Evolutionary conservation across 1,284 basidiomycete species (phyloP), one percentile per base, ranked within the genome.

Genomic region (Amylostereum chailletii): DNA sequence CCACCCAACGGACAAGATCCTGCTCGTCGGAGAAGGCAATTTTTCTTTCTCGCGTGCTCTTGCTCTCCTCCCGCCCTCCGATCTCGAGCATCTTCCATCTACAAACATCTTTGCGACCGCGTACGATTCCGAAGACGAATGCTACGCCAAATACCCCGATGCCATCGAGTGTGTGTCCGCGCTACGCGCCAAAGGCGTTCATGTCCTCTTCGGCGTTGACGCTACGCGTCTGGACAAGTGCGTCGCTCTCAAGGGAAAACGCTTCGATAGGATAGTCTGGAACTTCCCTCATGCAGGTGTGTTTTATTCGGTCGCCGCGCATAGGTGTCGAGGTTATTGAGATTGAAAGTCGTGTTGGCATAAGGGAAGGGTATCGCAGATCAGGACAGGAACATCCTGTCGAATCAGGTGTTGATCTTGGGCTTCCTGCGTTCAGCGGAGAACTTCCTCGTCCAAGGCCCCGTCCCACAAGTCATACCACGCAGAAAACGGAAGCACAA

Each of bases 251-350:
- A 84, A 81, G 54, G 72, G 75, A 45, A 63, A 71, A 60, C 72
- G 68, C 53, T 86, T 89, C 79, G 86, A 93, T 71, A 73, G 80
- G 66, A 79, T 98, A 51, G 83, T 92, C 27, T 98, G 93, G 82
- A 97, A 98, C 63, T 99, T 98, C 60, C 95, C 95, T 46, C 95
- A 99, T 71, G 88, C 88, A 58, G 94, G 94, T 86, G 60, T 59
- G 79, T 68, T n/a, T 8, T 34, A 50, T 42, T 11, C 19, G 19
- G 39, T 31, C 31, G 9, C 32, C 1, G 40, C 27, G 3, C 38
- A 36, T 27, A 34, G 45, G n/a, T 29, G 34, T 30, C 34, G 36
- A 11, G 30, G 19, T 33, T 34, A 45, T 40, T 31, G 45, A 43
- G 42, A n/a, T 39, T 42, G 27, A 26, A 5, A 33, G 49, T 53